Conservation (phyloP, 495 filamentous ascomycete species). For the Tuber calosporum region DNA sequence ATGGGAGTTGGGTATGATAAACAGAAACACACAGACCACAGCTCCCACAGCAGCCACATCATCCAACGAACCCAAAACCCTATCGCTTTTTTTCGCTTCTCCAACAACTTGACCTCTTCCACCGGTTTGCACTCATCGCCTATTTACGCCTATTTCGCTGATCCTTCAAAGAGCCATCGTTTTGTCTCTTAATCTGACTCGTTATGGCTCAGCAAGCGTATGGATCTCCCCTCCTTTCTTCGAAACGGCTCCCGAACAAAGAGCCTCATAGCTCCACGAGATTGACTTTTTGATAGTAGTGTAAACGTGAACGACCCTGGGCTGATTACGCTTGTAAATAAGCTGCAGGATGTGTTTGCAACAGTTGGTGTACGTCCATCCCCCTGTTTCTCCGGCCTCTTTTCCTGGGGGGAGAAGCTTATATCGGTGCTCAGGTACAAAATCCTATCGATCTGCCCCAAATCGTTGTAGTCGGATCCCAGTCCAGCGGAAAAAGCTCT, state of each 20-base stretch:
- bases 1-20: neutral
- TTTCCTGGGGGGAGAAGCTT: neutral
- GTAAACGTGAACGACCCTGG: constrained; percentile 75
- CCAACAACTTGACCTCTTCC: neutral
- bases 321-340: constrained; percentile 92
- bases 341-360: constrained; percentile 97
- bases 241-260: neutral
- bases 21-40: neutral
- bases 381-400: constrained; percentile 12
- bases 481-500: constrained; percentile 99
- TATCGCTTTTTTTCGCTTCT: neutral
- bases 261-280: neutral
- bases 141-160: neutral
- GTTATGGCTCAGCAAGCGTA: constrained; percentile 5
- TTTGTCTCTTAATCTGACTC: neutral
- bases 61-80: neutral
- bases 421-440: constrained; percentile 53
- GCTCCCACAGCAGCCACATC: neutral
- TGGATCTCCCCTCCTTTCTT: neutral
- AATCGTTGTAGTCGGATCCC: constrained; percentile 97
- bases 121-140: neutral
- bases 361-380: constrained; percentile 79
- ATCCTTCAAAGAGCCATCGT: neutral
- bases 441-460: constrained; percentile 99
- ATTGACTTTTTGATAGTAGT: constrained; percentile 17